Percentiles rank a stretch among this genome's conserved stretches.
Conservation (phyloP, 108 stramenopile species). For the Pseudonitzschia multistriata region DNA sequence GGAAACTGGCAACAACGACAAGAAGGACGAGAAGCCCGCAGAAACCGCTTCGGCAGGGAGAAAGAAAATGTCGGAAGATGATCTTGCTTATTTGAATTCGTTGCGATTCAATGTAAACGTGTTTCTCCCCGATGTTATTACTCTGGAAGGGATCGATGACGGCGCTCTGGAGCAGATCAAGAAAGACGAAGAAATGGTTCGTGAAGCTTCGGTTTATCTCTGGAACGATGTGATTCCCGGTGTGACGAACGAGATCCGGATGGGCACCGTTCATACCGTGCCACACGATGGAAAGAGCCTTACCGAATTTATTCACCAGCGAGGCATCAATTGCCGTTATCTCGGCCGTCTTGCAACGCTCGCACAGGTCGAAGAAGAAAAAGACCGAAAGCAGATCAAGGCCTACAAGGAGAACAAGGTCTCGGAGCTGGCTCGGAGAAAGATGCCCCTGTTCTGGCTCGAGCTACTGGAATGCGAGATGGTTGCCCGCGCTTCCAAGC, state of each 20-base stretch:
- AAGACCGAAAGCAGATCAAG: slow-evolving; percentile 50
- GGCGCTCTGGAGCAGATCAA: slow-evolving; percentile 56
- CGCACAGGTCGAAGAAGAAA: slow-evolving; percentile 77
- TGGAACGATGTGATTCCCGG: slow-evolving; percentile 84
- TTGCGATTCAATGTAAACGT: slow-evolving; percentile 89
- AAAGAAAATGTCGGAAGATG: slow-evolving; percentile 54
- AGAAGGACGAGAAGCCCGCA: slow-evolving; percentile 27
- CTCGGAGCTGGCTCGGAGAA: slow-evolving; percentile 40
- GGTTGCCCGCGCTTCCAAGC: slow-evolving; percentile 91
- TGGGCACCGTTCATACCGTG: slow-evolving; percentile 47
- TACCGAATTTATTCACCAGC: slow-evolving; percentile 82
- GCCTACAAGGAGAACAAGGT: slow-evolving; percentile 37
- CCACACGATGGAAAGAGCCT: slow-evolving; percentile 82
- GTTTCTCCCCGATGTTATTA: slow-evolving; percentile 75
- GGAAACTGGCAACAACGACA: background rate
- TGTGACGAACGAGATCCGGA: slow-evolving; percentile 62
- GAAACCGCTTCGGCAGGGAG: slow-evolving; percentile 27
- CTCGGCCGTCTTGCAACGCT: slow-evolving; percentile 84
- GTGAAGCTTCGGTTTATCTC: slow-evolving; percentile 72
- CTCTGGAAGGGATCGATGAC: slow-evolving; percentile 56
- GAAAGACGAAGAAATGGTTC: slow-evolving; percentile 83
- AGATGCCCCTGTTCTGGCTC: slow-evolving; percentile 87
- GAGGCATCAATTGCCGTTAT: slow-evolving; percentile 95
- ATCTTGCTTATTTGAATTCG: slow-evolving; percentile 61
- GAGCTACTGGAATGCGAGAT: slow-evolving; percentile 97